Base-by-base conservation (phyloP, 495 filamentous ascomycete species). In the Podospora australis region DNA sequence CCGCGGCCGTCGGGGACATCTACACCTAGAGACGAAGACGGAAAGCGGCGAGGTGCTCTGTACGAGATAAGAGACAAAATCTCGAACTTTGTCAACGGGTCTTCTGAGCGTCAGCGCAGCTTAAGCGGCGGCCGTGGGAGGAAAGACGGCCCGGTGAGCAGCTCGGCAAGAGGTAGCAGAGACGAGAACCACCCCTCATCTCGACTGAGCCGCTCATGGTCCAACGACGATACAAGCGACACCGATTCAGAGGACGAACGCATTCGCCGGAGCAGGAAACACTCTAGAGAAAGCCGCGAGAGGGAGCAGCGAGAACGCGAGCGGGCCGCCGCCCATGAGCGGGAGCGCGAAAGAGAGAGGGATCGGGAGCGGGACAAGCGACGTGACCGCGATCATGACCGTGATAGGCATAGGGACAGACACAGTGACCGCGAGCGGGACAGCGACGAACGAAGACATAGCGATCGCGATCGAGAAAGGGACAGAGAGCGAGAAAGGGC, bases 401-500 rank as follows among this genome's bases (percentile, higher is more conserved):
- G 24, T 19, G 49, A 52, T 1, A 24, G 49, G 25, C 30, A 52
- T 1, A 13, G 34, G 1, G 32, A 29, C 8, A 35, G 38, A 16
- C 49, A 52, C 9, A 58, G 63, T 20, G 60, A 57, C 6, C 50
- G 52, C 1, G 64, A 57, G 8, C 38, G 52, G 17, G 39, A 48
- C 6, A 42, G 55, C 14, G 59, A 54, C 9, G 55, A 52, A 4
- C 28, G 40, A 23, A 40, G 53, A 21, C 40, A 55, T 9, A 21
- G 57, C 6, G 57, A 60, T 19, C 38, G 52, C 0, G 56, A 56
- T 10, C 35, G 48, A 9, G 59, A 55, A 16, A 17, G 54, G 23
- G 54, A 60, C 7, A 34, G 53, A 10, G 65, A 68, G 13, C 44
- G 58, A 4, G 64, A 64, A 14, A 52, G 66, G 30, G 60, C 63